A percentile compares a stretch with the other conserved stretches of the same genome.
phyloP scores from a whole-genome alignment of 2,329 filamentous ascomycete species.

The Nectriaceae sp. region DNA sequence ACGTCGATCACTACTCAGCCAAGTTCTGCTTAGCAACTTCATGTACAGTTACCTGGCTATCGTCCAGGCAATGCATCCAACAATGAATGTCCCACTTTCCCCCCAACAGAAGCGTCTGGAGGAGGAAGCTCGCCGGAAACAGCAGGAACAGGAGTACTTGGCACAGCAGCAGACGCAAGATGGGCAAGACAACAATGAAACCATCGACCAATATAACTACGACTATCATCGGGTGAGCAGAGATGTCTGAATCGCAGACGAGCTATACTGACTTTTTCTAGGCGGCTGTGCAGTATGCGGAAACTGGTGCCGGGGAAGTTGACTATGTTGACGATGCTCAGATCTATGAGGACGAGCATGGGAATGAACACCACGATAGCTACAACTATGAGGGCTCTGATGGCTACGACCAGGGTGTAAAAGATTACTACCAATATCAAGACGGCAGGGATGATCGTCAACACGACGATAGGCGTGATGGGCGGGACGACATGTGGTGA shows the following conservation, averaged over 20 bases:
- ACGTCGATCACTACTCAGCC: constrained; percentile 84
- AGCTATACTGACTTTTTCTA: constrained; percentile 22
- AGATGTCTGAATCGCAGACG: neutral
- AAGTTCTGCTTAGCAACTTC: constrained; percentile 96
- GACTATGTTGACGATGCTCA: constrained; percentile 56
- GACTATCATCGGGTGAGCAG: constrained; percentile 54
- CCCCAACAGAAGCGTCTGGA: constrained; percentile 69
- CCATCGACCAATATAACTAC: constrained; percentile 54
- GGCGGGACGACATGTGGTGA: constrained; percentile 48
- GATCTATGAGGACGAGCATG: constrained; percentile 55
- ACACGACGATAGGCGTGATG: constrained; percentile 38
- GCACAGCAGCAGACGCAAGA: constrained; percentile 48
- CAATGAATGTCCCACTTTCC: constrained; percentile 86
- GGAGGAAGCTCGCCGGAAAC: constrained; percentile 53
- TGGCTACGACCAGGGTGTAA: constrained; percentile 39
- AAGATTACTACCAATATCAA: constrained; percentile 43
- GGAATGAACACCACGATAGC: constrained; percentile 38
- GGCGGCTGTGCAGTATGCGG: constrained; percentile 49
- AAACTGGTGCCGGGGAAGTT: constrained; percentile 44
- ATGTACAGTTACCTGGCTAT: constrained; percentile 99
- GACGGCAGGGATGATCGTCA: constrained; percentile 35
- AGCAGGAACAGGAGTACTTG: constrained; percentile 51
- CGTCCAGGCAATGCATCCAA: constrained; percentile 97
- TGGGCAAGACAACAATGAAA: constrained; percentile 48
- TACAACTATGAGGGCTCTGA: constrained; percentile 43